phyloP scores from a whole-genome alignment of 208 protist species.

The Jaenimonas drosophilae region DNA sequence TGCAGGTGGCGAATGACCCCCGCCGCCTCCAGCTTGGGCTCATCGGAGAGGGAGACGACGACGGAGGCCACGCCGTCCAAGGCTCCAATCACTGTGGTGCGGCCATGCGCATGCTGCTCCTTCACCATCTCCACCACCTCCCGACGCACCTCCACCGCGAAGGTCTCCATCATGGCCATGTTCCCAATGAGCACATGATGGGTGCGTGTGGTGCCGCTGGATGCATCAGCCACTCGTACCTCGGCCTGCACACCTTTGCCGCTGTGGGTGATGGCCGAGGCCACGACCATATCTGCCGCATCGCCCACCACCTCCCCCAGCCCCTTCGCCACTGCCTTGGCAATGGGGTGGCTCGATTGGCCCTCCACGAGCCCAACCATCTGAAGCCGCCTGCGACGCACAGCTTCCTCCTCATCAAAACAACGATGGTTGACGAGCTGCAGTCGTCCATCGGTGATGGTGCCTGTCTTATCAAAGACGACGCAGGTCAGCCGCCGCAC shows the following conservation, averaged over 20 bases:
- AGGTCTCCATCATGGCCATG: conserved; percentile 31
- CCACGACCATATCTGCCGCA: conserved; percentile 11
- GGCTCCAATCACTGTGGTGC: conserved; percentile 71
- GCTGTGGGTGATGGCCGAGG: conserved; percentile 24
- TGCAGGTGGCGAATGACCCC: conserved; percentile 62
- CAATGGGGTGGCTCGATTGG: conserved; percentile 83
- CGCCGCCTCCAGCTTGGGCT: conserved; percentile 75
- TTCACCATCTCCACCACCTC: conserved; percentile 13
- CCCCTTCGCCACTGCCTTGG: conserved; percentile 51
- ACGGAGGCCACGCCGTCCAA: conserved; percentile 38
- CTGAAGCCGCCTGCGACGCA: background rate
- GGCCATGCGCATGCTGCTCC: conserved; percentile 20
- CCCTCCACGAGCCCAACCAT: conserved; percentile 44
- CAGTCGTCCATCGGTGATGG: conserved; percentile 90
- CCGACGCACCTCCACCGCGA: conserved; percentile 15
- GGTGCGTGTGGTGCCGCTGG: background rate
- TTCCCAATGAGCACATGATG: conserved; percentile 69
- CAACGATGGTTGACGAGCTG: conserved; percentile 33
- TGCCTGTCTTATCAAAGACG: conserved; percentile 98
- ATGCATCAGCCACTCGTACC: conserved; percentile 5
- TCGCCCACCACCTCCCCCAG: conserved; percentile 7
- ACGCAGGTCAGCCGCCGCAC: conserved; percentile 68
- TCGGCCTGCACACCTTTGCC: conserved; percentile 43
- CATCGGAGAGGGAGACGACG: conserved; percentile 74
- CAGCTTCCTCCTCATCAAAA: background rate